phyloP scores from a whole-genome alignment of 1,284 basidiomycete genomes.

The Termitomyces sp. region DNA sequence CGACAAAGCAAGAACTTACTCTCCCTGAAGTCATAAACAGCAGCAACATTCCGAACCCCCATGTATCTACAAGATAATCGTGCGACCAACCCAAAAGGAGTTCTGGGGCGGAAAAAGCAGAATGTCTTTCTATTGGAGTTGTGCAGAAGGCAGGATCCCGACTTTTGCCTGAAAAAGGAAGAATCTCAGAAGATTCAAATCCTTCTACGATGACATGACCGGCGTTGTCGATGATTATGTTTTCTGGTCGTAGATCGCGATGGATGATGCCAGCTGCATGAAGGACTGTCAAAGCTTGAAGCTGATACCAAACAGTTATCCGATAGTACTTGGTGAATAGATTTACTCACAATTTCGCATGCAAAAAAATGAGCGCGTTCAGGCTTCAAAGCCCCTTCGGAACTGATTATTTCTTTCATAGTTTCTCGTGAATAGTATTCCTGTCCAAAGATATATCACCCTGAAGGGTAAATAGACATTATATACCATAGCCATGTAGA shows the following conservation, averaged over 20 bases:
- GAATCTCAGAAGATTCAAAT: conserved; percentile 43
- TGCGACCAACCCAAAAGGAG: conserved; percentile 68
- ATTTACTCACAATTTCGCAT: conserved; percentile 51
- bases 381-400: conserved; percentile 50
- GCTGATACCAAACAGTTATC: conserved; percentile 20
- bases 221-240: conserved; percentile 55
- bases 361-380: conserved; percentile 63
- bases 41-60: conserved; percentile 75
- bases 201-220: conserved; percentile 69
- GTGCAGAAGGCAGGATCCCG: conserved; percentile 8
- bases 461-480: not conserved
- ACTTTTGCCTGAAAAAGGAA: conserved; percentile 5
- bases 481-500: conserved; percentile 51
- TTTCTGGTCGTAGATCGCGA: conserved; percentile 54
- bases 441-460: conserved; percentile 15
- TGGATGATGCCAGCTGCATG: conserved; percentile 48
- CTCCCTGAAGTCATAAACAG: conserved; percentile 63
- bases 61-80: conserved; percentile 76
- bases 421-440: conserved; percentile 59
- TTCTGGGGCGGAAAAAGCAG: conserved; percentile 67
- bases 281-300: conserved; percentile 57
- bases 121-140: conserved; percentile 16
- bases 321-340: not conserved
- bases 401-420: conserved; percentile 54
- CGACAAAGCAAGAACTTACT: conserved; percentile 29